Evolutionary conservation across 805 yeast genomes (phyloP).

Genomic region (Starmerella stigmatis): DNA sequence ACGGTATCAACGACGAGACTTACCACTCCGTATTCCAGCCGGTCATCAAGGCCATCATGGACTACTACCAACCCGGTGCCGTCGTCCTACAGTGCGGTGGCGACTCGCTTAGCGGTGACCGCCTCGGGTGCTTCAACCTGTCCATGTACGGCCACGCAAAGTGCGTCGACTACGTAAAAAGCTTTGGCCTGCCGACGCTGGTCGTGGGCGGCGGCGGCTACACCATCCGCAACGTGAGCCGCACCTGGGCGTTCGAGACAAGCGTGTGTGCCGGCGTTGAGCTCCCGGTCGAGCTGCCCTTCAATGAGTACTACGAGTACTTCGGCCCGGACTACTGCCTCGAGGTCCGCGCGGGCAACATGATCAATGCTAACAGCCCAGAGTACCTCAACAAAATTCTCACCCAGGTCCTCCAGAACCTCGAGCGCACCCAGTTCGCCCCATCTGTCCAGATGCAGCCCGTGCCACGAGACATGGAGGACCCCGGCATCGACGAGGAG

Average conservation of each 20-base stretch:
- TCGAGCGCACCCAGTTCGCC: slow-evolving; percentile 85
- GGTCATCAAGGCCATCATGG: slow-evolving; percentile 72
- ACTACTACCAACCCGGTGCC: slow-evolving; percentile 84
- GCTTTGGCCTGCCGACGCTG: slow-evolving; percentile 80
- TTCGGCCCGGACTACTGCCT: slow-evolving; percentile 94
- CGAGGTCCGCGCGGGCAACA: slow-evolving; percentile 89
- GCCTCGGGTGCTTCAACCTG: slow-evolving; percentile 86
- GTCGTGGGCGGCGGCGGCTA: slow-evolving; percentile 98
- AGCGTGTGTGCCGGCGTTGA: slow-evolving; percentile 56
- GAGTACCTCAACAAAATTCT: slow-evolving; percentile 81
- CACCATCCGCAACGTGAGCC: slow-evolving; percentile 87
- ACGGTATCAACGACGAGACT: slow-evolving; percentile 90
- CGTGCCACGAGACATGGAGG: slow-evolving; percentile 83
- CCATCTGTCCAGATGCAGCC: slow-evolving; percentile 93
- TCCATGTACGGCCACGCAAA: slow-evolving; percentile 91
- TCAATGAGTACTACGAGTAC: slow-evolving; percentile 93
- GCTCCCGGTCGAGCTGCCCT: slow-evolving; percentile 56
- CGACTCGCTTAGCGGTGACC: slow-evolving; percentile 85
- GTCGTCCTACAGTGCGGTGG: slow-evolving; percentile 97
- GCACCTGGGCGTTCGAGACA: slow-evolving; percentile 95
- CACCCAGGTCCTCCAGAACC: slow-evolving; percentile 61
- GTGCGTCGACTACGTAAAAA: slow-evolving; percentile 80
- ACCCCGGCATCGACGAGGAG: slow-evolving; percentile 76
- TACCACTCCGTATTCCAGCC: slow-evolving; percentile 64
- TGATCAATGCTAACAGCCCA: slow-evolving; percentile 91